Evolutionary conservation across 2,329 filamentous ascomycete species (phyloP).

Genomic region (Monilinia vaccinii-corymbosi): DNA sequence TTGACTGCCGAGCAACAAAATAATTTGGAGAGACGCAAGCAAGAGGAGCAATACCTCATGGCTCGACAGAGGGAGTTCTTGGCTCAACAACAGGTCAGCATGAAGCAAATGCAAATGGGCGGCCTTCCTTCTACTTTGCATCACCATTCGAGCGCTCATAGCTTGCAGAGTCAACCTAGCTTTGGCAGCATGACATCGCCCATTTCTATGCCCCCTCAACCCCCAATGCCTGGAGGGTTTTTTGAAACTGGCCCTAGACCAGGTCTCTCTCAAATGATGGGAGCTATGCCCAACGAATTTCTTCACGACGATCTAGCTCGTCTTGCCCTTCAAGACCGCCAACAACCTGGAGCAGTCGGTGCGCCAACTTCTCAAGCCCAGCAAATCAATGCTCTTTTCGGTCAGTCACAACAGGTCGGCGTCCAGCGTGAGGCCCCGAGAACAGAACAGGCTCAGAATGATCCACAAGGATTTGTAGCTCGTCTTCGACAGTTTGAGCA

Average conservation of each 20-base stretch:
- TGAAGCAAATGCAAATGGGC: constrained; percentile 60
- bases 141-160: constrained; percentile 91
- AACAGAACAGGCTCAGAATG: constrained; percentile 54
- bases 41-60: constrained; percentile 96
- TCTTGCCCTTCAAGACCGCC: constrained; percentile 42
- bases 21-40: constrained; percentile 88
- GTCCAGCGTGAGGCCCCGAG: constrained; percentile 43
- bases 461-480: constrained; percentile 47
- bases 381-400: constrained; percentile 26
- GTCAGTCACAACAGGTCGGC: constrained; percentile 19
- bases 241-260: constrained; percentile 51
- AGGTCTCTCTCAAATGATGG: constrained; percentile 31
- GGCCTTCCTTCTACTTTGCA: constrained; percentile 52
- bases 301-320: constrained; percentile 69
- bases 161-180: constrained; percentile 92
- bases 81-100: constrained; percentile 74
- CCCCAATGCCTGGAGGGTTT: constrained; percentile 46
- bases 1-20: constrained; percentile 97
- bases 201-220: constrained; percentile 48
- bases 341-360: constrained; percentile 19
- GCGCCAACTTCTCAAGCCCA: constrained; percentile 23
- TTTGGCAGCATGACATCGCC: constrained; percentile 93
- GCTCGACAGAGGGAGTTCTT: constrained; percentile 91
- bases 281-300: constrained; percentile 39
- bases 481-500: constrained; percentile 79